These are phyloP conservation scores for Myochromella boudieri DNA, from an alignment of 768 basidiomycete genomes.

Conservation along the genomic window DNA sequence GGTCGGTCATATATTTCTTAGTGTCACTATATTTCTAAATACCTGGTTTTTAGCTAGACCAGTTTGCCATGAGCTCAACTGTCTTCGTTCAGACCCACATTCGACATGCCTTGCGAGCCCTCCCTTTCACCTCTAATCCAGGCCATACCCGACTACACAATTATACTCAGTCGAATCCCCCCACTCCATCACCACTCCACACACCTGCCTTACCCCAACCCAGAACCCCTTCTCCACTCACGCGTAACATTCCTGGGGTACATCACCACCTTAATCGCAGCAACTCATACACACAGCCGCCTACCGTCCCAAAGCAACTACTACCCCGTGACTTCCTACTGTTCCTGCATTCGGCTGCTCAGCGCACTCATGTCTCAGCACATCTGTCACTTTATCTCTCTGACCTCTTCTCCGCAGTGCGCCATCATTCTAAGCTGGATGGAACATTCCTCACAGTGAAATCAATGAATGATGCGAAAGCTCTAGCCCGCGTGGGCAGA, in stretches of 20 bases:
- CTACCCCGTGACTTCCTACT: conserved; percentile 30
- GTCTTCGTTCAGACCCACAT: conserved; percentile 47
- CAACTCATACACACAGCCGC: conserved; percentile 17
- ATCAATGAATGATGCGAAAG: conserved; percentile 62
- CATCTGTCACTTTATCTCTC: conserved; percentile 62
- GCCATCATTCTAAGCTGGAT: conserved; percentile 71
- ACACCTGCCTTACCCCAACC: conserved; percentile 24
- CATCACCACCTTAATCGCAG: conserved; percentile 16
- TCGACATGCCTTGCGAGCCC: conserved; percentile 33
- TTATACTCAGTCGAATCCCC: conserved; percentile 29
- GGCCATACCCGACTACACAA: conserved; percentile 22
- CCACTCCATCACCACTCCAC: conserved; percentile 24
- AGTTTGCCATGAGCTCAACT: conserved; percentile 75
- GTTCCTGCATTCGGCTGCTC: conserved; percentile 27
- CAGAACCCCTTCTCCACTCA: conserved; percentile 24
- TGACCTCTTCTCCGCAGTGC: conserved; percentile 67
- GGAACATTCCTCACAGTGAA: conserved; percentile 63
- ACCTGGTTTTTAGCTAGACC: conserved; percentile 58
- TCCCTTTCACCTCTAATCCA: conserved; percentile 25
- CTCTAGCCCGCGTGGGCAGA: conserved; percentile 64
- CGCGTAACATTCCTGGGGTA: conserved; percentile 19
- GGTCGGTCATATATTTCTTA: too few species aligned
- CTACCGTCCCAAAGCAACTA: conserved; percentile 26
- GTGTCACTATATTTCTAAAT: too few species aligned
- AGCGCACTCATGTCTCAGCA: conserved; percentile 46